Evolutionary conservation across 2,329 filamentous ascomycete species (phyloP).

Genomic region (Helminthosporium solani): DNA sequence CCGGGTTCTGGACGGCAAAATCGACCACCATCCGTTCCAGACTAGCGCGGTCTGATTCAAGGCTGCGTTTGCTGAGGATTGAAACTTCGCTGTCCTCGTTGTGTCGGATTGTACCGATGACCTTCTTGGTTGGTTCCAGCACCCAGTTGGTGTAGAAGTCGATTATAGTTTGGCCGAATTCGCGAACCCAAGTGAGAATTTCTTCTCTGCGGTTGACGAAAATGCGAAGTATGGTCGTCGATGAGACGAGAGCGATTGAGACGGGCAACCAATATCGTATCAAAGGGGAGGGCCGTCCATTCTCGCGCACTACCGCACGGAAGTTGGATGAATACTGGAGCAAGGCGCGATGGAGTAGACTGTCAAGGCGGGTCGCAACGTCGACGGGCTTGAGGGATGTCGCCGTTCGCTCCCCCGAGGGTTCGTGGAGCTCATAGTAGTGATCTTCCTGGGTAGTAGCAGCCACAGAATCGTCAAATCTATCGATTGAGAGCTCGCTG

Average conservation of each 20-base stretch:
- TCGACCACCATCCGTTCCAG: conserved; percentile 98
- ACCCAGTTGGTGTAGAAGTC: conserved; percentile 99
- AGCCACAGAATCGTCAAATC: conserved; percentile 58
- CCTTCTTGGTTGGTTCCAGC: conserved; percentile 75
- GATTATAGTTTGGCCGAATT: conserved; percentile 73
- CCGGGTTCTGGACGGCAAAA: conserved; percentile 82
- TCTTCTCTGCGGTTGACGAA: conserved; percentile 73
- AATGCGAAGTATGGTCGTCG: conserved; percentile 80
- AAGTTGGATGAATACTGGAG: conserved; percentile 65
- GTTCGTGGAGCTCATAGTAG: conserved; percentile 47
- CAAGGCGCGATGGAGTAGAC: conserved; percentile 68
- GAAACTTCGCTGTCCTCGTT: conserved; percentile 91
- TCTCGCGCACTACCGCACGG: conserved; percentile 56
- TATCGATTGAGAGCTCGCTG: conserved; percentile 56
- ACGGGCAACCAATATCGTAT: conserved; percentile 89
- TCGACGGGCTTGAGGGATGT: conserved; percentile 49
- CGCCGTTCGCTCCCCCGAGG: conserved; percentile 35
- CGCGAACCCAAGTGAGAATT: conserved; percentile 75
- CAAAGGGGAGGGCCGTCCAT: conserved; percentile 73
- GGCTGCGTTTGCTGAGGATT: conserved; percentile 90
- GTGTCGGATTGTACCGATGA: conserved; percentile 90
- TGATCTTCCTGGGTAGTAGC: conserved; percentile 56
- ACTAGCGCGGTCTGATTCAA: conserved; percentile 86
- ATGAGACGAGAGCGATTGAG: conserved; percentile 68
- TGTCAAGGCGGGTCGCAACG: conserved; percentile 66